Conservation (phyloP, 768 basidiomycete species). For the Boletus rubescentipes region DNA sequence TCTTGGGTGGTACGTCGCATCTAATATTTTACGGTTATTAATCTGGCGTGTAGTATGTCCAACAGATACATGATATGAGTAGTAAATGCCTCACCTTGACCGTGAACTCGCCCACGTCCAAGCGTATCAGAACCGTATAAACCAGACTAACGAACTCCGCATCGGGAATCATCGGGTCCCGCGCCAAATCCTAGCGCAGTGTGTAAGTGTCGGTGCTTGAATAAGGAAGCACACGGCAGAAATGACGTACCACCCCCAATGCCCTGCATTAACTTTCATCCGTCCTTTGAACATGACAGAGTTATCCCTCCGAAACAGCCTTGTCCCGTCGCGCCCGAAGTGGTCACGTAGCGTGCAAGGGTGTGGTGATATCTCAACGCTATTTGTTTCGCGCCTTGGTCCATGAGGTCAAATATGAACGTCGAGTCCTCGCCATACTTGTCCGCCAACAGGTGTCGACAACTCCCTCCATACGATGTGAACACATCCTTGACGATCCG, state of each 20-base stretch:
- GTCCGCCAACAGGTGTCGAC: slow-evolving; percentile 88
- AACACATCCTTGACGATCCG: slow-evolving; percentile 85
- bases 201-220: background rate
- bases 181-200: slow-evolving; percentile 71
- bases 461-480: slow-evolving; percentile 82
- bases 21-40: slow-evolving; percentile 95
- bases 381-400: slow-evolving; percentile 96
- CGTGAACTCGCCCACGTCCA: slow-evolving; percentile 93
- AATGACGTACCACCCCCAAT: slow-evolving; percentile 71
- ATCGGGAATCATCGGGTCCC: slow-evolving; percentile 98
- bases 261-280: slow-evolving; percentile 98
- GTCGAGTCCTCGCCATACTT: slow-evolving; percentile 99
- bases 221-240: background rate
- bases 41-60: slow-evolving; percentile 45
- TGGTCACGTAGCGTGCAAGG: slow-evolving; percentile 91
- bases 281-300: slow-evolving; percentile 98
- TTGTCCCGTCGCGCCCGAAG: slow-evolving; percentile 78
- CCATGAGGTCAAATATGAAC: slow-evolving; percentile 95
- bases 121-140: slow-evolving; percentile 73
- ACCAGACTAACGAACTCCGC: slow-evolving; percentile 84
- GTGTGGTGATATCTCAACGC: slow-evolving; percentile 96
- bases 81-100: slow-evolving; percentile 68
- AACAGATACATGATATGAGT: background rate
- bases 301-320: slow-evolving; percentile 89
- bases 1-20: slow-evolving; percentile 89